phyloP scores from a whole-genome alignment of 495 filamentous ascomycete species.

The Aspergillus haitiensis region DNA sequence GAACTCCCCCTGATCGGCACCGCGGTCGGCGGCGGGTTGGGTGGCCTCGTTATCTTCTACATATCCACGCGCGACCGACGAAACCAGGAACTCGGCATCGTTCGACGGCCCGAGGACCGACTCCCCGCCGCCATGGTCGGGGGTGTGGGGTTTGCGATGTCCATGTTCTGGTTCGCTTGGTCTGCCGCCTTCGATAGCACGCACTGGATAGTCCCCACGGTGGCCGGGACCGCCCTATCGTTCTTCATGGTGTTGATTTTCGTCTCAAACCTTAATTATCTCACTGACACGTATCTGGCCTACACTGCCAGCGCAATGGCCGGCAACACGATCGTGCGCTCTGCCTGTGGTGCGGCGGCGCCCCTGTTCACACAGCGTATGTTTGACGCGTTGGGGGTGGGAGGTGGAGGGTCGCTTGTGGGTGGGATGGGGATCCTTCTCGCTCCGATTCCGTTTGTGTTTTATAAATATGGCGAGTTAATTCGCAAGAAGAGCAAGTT shows the following conservation, averaged over 20 bases:
- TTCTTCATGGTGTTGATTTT: background rate
- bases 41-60: background rate
- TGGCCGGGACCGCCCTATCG: constrained; percentile 1
- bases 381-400: constrained; percentile 39
- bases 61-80: background rate
- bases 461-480: background rate
- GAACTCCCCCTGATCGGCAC: constrained; percentile 2
- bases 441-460: background rate
- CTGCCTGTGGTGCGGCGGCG: constrained; percentile 32
- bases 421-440: background rate
- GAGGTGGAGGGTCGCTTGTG: background rate
- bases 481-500: background rate
- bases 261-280: constrained; percentile 23
- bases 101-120: background rate
- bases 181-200: background rate
- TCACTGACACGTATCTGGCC: constrained; percentile 33
- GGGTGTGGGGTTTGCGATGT: background rate
- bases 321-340: constrained; percentile 32
- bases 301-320: constrained; percentile 35
- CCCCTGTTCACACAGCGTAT: constrained; percentile 36
- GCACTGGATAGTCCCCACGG: constrained; percentile 2
- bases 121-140: background rate
- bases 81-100: background rate
- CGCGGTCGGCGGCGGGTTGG: background rate
- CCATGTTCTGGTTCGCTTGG: constrained; percentile 4